Evolutionary conservation across 2,329 filamentous ascomycete species (phyloP).

Genomic region (Cucurbitaria berberidis): DNA sequence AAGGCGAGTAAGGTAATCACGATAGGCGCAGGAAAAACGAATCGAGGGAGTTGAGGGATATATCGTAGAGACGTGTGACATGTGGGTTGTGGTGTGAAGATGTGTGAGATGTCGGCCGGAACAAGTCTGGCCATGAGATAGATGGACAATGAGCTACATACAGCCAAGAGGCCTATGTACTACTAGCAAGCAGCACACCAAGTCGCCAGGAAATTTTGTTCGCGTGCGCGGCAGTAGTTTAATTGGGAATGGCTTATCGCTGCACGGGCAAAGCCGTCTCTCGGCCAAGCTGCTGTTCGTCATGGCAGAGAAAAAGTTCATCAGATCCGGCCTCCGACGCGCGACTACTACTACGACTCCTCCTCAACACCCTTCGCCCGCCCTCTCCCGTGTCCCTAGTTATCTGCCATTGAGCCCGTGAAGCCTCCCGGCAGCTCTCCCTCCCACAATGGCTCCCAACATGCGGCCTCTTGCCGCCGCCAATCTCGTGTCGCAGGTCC

Average conservation of each 20-base stretch:
- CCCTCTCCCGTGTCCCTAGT: constrained; percentile 8
- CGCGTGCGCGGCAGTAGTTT: too few relatives aligned
- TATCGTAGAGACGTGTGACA: neutral
- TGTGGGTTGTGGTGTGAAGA: too few relatives aligned
- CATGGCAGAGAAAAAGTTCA: constrained; percentile 42
- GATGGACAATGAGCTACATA: too few relatives aligned
- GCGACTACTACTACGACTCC: too few relatives aligned
- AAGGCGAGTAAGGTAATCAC: neutral
- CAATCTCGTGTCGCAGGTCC: constrained; percentile 39
- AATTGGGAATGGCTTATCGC: constrained; percentile 26
- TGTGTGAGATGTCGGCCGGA: too few relatives aligned
- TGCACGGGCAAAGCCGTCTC: constrained; percentile 6
- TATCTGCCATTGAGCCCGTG: constrained; percentile 14
- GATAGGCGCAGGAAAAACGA: neutral
- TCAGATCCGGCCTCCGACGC: constrained; percentile 13
- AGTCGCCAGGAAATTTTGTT: too few relatives aligned
- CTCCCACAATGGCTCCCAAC: constrained; percentile 41
- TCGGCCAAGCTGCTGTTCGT: too few relatives aligned
- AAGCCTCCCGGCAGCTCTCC: constrained; percentile 12
- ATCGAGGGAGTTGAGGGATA: too few relatives aligned
- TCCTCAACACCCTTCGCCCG: constrained; percentile 18
- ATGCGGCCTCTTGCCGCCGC: constrained; percentile 46
- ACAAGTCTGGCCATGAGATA: too few relatives aligned
- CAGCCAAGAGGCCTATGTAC: too few relatives aligned
- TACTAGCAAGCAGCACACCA: too few relatives aligned